phyloP scores from a whole-genome alignment of 2,329 filamentous ascomycete genomes.

The Didymosphaeria variabile region DNA sequence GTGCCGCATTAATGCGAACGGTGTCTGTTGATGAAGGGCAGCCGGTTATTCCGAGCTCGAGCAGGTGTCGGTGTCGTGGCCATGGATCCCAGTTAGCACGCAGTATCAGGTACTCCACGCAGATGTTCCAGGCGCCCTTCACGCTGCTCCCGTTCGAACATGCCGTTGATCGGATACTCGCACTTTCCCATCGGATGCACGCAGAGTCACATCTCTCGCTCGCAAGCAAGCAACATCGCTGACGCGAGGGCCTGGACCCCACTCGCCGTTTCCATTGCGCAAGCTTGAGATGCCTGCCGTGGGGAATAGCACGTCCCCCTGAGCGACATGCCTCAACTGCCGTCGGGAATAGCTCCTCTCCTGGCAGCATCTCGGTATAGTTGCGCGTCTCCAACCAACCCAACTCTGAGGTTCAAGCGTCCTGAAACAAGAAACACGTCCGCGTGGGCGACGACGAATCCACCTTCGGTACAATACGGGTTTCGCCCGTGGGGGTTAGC shows the following conservation, averaged over 20 bases:
- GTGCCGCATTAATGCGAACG: slow-evolving; percentile 1
- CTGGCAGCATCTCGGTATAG: neutral
- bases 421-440: slow-evolving; percentile 10
- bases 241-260: neutral
- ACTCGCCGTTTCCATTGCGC: neutral
- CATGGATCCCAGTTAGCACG: neutral
- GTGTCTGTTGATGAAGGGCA: neutral
- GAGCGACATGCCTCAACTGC: neutral
- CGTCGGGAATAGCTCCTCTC: neutral
- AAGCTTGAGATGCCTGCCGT: neutral
- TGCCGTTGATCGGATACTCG: neutral
- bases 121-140: neutral
- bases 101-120: neutral
- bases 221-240: neutral
- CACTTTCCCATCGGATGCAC: neutral
- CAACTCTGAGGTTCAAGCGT: slow-evolving; percentile 3
- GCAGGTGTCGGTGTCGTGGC: neutral
- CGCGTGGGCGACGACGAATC: slow-evolving; percentile 3
- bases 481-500: slow-evolving; percentile 1
- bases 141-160: neutral
- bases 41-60: neutral
- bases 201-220: neutral
- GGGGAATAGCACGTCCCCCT: neutral
- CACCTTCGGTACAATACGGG: slow-evolving; percentile 8
- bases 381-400: neutral